Conservation (phyloP, 108 stramenopile species). For the Nitzschia putrida region DNA sequence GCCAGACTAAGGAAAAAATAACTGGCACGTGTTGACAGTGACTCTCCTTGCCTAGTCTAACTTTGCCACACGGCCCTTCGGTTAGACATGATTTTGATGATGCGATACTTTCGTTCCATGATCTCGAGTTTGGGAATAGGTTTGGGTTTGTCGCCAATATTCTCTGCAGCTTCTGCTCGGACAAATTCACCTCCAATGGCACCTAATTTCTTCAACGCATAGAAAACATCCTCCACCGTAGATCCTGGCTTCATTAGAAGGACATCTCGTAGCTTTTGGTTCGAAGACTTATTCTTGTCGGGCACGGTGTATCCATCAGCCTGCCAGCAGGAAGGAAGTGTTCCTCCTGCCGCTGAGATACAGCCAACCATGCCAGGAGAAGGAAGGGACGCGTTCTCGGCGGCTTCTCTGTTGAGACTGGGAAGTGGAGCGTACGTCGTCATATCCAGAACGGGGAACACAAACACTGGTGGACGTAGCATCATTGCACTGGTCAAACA, state of each 20-base stretch:
- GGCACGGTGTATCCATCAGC: slow-evolving; percentile 21
- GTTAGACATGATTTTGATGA: slow-evolving; percentile 80
- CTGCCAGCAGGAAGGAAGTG: slow-evolving; percentile 65
- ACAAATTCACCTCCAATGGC: slow-evolving; percentile 85
- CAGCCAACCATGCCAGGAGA: slow-evolving; percentile 67
- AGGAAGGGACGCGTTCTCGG: slow-evolving; percentile 63
- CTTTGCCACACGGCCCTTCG: slow-evolving; percentile 73
- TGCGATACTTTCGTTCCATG: slow-evolving; percentile 57
- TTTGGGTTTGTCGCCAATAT: slow-evolving; percentile 68
- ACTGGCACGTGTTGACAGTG: background rate
- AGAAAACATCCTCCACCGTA: slow-evolving; percentile 82
- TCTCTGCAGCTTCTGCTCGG: slow-evolving; percentile 69
- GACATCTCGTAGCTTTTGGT: slow-evolving; percentile 60
- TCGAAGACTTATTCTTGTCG: slow-evolving; percentile 9
- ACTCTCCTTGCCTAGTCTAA: background rate
- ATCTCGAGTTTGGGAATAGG: slow-evolving; percentile 63
- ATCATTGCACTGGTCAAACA: slow-evolving; percentile 70
- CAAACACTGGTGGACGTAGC: slow-evolving; percentile 64
- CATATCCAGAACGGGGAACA: slow-evolving; percentile 81
- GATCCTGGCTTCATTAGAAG: slow-evolving; percentile 84
- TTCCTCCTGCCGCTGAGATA: slow-evolving; percentile 63
- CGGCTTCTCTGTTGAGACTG: slow-evolving; percentile 54
- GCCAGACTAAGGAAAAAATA: background rate
- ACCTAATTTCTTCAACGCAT: slow-evolving; percentile 62
- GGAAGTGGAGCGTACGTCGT: slow-evolving; percentile 63